Base-by-base conservation (phyloP, 345 rosid species). In the Limnanthes douglasii region DNA sequence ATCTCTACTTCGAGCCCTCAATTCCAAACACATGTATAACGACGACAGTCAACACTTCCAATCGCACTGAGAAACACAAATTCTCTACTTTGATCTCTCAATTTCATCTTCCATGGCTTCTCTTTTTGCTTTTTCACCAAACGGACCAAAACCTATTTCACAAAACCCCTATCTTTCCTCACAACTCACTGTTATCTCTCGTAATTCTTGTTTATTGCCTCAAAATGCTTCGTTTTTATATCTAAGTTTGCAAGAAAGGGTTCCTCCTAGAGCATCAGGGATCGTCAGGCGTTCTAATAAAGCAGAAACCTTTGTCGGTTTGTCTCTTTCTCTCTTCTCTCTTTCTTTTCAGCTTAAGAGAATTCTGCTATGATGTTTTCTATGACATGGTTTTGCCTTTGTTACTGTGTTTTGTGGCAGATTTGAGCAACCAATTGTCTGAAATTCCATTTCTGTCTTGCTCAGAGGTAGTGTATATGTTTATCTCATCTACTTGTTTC, bases 401-500 rank as follows among this genome's bases (percentile, higher is more conserved):
- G 21, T 34, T 11, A 8, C 29, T 23, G 15, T 14, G 18, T 42
- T 35, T 18, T 12, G 11, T 37, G 15, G 26, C 68, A 70, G 88
- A 54, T 66, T 60, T 57, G 5, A 26, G 45, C 32, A 24, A 51
- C 37, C 62, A 48, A 45, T 43, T 34, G 15, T 50, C 59, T 25
- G 62, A 62, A 39, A 59, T 79, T 54, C 92, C 92, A 15, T 22
- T 84, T 12, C 51, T 79, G 15, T 57, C 86, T 17, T 46, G 66
- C 59, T 43, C 51, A 12, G 86, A 79, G 95, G 94, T 57, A 37
- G 8, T 43, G 75, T 37, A 38, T 2, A 21, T 32, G 21, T 24
- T 6, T 26, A 4, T 40, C 4, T 20, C 21, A 2, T 3, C 8
- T 0, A 5, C 1, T 15, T 15, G 15, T 21, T n/a, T n/a, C 15